Evolutionary conservation across 108 stramenopile genomes (phyloP), one percentile per base, ranked within the genome.

Genomic region (Cyclotella cryptica): DNA sequence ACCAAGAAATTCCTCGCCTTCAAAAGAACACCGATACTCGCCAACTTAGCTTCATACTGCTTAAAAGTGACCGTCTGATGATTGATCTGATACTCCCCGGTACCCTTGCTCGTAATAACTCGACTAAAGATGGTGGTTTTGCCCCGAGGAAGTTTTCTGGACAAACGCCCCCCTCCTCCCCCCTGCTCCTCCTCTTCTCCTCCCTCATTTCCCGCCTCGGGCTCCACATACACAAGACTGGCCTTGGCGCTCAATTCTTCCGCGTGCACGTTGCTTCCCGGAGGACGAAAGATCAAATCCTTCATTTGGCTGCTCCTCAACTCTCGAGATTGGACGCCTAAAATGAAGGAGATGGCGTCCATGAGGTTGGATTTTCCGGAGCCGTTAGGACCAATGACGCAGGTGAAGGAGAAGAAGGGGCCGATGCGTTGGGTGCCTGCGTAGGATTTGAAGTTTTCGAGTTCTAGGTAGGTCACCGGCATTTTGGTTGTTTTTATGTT

Each of bases 361-460:
- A 87, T 87, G 64, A 88, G 79, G 53, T 88, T 90, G 64, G 92
- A 92, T 77, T 97, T 96, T 15, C 98, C 96, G 8, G 88, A 77
- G n/a, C 98, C 98, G 79, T 98, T 98, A 53, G 98, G 98, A 13
- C 99, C 99, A 65, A 99, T 95, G 75, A 99, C 91, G 68, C 91
- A 95, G 28, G 98, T 98, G 69, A 99, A 99, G 80, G 92, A 86
- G 44, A 82, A 73, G 89, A 99, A 98, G 46, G 98, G 98, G 42
- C 98, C 98, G 60, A 99, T 98, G 66, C 83, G 78, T 68, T 98
- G 96, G 52, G 64, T 65, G 41, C 99, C 99, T 10, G 87, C 93
- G 73, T 98, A 99, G 53, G 95, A 94, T 74, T 99, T 99, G 98
- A 99, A 99, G 87, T 99, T 98, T 84, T 98, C 97, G 67, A 99